Evolutionary conservation across 1,139 yeast species (phyloP).

Genomic region (Protomyces arabidopsidicola): DNA sequence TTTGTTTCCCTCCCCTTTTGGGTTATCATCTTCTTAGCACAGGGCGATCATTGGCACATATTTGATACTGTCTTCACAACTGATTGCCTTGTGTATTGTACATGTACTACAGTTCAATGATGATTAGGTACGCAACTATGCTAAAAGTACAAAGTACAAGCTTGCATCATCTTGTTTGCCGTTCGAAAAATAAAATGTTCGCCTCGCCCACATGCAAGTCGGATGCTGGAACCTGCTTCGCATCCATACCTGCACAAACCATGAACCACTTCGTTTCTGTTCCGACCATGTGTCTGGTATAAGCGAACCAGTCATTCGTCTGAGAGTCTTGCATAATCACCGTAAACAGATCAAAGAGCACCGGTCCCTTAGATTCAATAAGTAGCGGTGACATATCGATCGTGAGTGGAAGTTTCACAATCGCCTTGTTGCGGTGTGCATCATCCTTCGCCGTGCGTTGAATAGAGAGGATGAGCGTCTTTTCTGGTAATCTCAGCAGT

Average conservation of each 20-base stretch:
- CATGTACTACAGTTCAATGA: no score
- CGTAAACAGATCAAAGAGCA: not conserved
- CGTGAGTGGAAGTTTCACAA: not conserved
- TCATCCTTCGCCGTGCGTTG: not conserved
- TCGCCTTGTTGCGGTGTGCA: not conserved
- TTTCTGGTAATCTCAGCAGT: not conserved
- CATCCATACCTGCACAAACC: not conserved
- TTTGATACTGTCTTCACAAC: no score
- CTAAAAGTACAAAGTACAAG: no score
- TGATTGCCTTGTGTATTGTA: no score
- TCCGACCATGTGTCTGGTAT: not conserved
- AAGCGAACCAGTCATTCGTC: not conserved
- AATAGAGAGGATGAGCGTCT: not conserved
- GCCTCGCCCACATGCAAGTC: not conserved
- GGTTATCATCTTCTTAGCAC: not conserved
- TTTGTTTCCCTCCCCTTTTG: not conserved
- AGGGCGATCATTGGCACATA: not conserved
- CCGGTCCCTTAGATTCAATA: not conserved
- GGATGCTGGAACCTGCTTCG: not conserved
- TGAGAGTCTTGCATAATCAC: not conserved
- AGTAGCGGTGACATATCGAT: not conserved
- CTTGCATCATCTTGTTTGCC: not conserved
- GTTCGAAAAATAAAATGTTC: not conserved
- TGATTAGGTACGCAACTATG: no score
- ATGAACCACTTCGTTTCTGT: not conserved